A percentile compares a stretch with the other conserved stretches of the same genome.
phyloP scores from a whole-genome alignment of 805 yeast species.

The Metschnikowia kunwiensis region DNA sequence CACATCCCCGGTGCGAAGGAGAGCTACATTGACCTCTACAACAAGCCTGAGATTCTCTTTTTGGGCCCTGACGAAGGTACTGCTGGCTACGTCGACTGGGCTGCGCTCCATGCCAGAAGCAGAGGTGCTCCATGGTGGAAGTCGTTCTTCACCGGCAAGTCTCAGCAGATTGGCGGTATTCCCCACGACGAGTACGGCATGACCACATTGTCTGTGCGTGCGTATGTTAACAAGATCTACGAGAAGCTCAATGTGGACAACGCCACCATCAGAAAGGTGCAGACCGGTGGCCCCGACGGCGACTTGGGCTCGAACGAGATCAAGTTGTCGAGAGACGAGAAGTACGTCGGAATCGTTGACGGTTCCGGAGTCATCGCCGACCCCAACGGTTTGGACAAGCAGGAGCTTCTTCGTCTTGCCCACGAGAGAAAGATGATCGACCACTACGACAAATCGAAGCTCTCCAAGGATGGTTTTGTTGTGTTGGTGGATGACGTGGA shows the following conservation, averaged over 20 bases:
- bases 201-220: slow-evolving; percentile 93
- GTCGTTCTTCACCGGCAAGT: slow-evolving; percentile 95
- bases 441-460: slow-evolving; percentile 60
- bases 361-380: slow-evolving; percentile 95
- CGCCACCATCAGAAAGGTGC: slow-evolving; percentile 67
- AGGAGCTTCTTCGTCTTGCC: slow-evolving; percentile 78
- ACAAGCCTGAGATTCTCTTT: slow-evolving; percentile 83
- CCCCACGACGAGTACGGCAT: slow-evolving; percentile 98
- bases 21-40: slow-evolving; percentile 77
- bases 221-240: slow-evolving; percentile 84
- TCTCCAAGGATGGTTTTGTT: slow-evolving; percentile 73
- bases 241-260: slow-evolving; percentile 67
- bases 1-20: slow-evolving; percentile 74
- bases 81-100: slow-evolving; percentile 95
- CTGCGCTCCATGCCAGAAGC: slow-evolving; percentile 84
- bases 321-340: slow-evolving; percentile 76
- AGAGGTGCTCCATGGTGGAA: slow-evolving; percentile 99
- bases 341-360: slow-evolving; percentile 84
- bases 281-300: slow-evolving; percentile 99
- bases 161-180: slow-evolving; percentile 90
- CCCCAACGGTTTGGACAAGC: slow-evolving; percentile 81
- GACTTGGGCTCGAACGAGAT: slow-evolving; percentile 96
- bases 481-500: slow-evolving; percentile 85
- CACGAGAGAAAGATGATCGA: slow-evolving; percentile 70
- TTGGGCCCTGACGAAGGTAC: slow-evolving; percentile 99